Percentiles rank a stretch among this genome's conserved stretches.
phyloP scores from a whole-genome alignment of 768 basidiomycete species.

The Pholiota molesta region DNA sequence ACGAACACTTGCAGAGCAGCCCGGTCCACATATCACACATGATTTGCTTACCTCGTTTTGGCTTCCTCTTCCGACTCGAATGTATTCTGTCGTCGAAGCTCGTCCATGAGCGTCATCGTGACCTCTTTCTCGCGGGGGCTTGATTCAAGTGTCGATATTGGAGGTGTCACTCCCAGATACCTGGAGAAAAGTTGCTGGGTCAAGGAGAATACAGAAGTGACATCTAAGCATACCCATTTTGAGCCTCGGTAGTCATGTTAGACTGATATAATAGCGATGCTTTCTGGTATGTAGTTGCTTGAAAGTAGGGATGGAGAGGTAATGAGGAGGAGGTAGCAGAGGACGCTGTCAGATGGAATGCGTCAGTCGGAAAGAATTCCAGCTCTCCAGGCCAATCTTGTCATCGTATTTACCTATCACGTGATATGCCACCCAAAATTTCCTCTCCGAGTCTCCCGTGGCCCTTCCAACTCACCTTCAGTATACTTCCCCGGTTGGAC shows the following conservation, averaged over 20 bases:
- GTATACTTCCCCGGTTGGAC: no score
- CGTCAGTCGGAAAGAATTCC: conserved; percentile 8
- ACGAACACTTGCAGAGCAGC: conserved; percentile 8
- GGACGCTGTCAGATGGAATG: not conserved
- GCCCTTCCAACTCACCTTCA: no score
- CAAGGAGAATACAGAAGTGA: not conserved
- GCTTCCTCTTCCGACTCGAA: conserved; percentile 92
- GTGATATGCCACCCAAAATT: conserved; percentile 13
- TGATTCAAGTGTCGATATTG: conserved; percentile 79
- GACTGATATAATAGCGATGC: not conserved
- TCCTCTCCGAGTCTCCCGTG: no score
- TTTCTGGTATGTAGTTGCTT: not conserved
- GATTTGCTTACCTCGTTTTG: conserved; percentile 74
- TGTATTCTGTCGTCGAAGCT: conserved; percentile 81
- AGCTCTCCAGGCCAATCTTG: conserved; percentile 1
- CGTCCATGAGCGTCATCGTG: conserved; percentile 85
- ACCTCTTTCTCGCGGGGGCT: conserved; percentile 82
- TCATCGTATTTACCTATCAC: conserved; percentile 2
- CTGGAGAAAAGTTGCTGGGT: conserved; percentile 38
- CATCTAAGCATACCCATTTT: conserved; percentile 21
- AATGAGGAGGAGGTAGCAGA: not conserved
- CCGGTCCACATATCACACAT: conserved; percentile 7
- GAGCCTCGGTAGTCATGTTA: conserved; percentile 23
- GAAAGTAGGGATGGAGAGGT: not conserved
- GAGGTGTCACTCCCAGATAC: conserved; percentile 82